These are phyloP conservation scores for Fusarium chlamydosporum DNA, from an alignment of 2,329 filamentous ascomycete species.

Conservation along the genomic window DNA sequence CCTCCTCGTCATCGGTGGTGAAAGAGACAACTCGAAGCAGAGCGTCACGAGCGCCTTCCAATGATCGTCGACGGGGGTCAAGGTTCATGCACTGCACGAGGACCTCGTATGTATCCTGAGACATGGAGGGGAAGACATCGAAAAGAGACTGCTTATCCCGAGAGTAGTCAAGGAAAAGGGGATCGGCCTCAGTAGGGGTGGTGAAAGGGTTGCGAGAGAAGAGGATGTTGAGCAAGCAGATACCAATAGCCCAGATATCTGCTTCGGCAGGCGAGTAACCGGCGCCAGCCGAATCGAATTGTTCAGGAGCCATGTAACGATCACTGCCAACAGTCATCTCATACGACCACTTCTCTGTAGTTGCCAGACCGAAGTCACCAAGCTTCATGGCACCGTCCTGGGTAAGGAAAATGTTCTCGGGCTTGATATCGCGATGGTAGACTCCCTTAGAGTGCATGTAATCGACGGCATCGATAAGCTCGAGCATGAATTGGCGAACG, in stretches of 20 bases:
- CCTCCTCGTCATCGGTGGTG: slow-evolving; percentile 89
- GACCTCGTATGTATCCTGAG: slow-evolving; percentile 96
- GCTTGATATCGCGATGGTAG: slow-evolving; percentile 98
- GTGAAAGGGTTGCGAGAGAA: slow-evolving; percentile 98
- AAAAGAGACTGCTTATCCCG: slow-evolving; percentile 96
- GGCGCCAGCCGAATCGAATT: slow-evolving; percentile 88
- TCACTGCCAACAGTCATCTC: slow-evolving; percentile 97
- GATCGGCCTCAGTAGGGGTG: slow-evolving; percentile 89
- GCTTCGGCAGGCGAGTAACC: slow-evolving; percentile 95
- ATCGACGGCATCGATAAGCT: slow-evolving; percentile 89
- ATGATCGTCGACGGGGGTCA: slow-evolving; percentile 89
- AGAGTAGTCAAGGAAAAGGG: slow-evolving; percentile 92
- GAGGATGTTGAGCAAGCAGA: slow-evolving; percentile 95
- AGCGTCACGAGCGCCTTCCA: slow-evolving; percentile 82
- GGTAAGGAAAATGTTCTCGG: slow-evolving; percentile 97
- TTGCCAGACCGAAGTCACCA: slow-evolving; percentile 95
- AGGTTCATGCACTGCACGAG: slow-evolving; percentile 91
- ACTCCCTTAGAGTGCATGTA: slow-evolving; percentile 92
- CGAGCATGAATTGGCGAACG: slow-evolving; percentile 96
- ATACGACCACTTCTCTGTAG: slow-evolving; percentile 88
- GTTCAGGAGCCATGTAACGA: slow-evolving; percentile 98
- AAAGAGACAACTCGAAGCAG: slow-evolving; percentile 87
- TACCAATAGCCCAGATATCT: slow-evolving; percentile 97
- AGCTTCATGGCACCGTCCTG: slow-evolving; percentile 92
- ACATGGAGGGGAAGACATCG: slow-evolving; percentile 98